Evolutionary conservation across 345 rosid genomes (phyloP).

Genomic region (Gossypium turneri): DNA sequence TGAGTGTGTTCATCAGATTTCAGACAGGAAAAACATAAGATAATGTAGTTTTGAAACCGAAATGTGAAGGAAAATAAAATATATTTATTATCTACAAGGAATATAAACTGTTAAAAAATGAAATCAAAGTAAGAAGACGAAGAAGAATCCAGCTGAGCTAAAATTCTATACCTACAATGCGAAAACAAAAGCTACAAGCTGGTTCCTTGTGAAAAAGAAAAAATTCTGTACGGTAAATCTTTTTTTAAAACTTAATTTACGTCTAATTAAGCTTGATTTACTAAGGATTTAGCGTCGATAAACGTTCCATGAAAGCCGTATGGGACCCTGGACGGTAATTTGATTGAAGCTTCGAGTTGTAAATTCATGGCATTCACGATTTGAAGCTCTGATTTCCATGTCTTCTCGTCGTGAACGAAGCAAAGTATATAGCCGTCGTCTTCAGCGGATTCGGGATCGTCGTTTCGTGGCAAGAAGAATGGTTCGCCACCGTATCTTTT

Average conservation of each 20-base stretch:
- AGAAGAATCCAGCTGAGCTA: conserved; percentile 55
- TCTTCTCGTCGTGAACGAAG: conserved; percentile 82
- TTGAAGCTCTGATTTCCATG: conserved; percentile 74
- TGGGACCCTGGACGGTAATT: conserved; percentile 88
- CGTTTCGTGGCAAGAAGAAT: conserved; percentile 51
- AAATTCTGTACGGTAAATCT: neutral
- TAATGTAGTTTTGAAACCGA: too few relatives aligned
- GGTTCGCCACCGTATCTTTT: conserved; percentile 86
- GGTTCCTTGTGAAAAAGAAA: neutral
- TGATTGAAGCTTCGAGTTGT: conserved; percentile 59
- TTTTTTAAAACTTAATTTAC: neutral
- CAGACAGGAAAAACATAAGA: too few relatives aligned
- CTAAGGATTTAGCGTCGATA: conserved; percentile 56
- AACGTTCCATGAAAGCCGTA: conserved; percentile 97
- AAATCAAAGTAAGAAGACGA: neutral
- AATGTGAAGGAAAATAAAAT: too few relatives aligned
- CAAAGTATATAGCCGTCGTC: conserved; percentile 79
- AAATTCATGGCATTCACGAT: conserved; percentile 67
- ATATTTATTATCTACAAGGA: neutral
- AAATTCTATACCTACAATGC: conserved; percentile 24
- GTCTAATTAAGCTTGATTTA: conserved; percentile 49
- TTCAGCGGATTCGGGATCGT: conserved; percentile 37
- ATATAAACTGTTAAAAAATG: neutral
- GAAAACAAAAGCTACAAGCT: conserved; percentile 43
- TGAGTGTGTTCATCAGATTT: too few relatives aligned